phyloP scores from a whole-genome alignment of 2,329 filamentous ascomycete species.

The Tolypocladium ovalisporum region DNA sequence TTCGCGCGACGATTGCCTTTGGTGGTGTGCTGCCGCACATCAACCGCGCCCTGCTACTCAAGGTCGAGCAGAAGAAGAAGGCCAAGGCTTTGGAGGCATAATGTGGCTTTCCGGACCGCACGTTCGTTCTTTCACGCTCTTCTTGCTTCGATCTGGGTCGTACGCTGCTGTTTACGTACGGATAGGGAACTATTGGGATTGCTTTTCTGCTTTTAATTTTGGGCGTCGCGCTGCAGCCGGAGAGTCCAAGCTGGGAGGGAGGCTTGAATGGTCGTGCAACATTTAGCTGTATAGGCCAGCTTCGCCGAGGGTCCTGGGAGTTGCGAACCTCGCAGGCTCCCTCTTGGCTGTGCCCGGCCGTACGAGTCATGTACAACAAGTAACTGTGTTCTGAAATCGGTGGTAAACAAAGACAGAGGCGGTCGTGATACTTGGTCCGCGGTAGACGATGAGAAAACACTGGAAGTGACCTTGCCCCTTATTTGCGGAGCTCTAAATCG shows the following conservation, averaged over 20 bases:
- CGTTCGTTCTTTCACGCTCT: constrained; percentile 8
- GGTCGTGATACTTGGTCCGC: neutral
- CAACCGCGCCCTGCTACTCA: constrained; percentile 90
- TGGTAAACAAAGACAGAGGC: neutral
- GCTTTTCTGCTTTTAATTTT: neutral
- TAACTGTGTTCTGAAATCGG: neutral
- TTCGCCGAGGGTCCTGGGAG: neutral
- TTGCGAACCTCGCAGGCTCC: neutral
- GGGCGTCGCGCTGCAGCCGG: neutral
- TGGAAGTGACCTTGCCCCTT: neutral
- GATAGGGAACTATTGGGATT: constrained; percentile 2
- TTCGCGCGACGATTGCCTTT: constrained; percentile 94
- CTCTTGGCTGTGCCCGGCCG: neutral
- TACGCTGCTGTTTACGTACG: neutral
- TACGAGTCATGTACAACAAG: neutral
- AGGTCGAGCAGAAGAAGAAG: constrained; percentile 98
- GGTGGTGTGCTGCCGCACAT: constrained; percentile 98
- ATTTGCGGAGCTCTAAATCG: neutral
- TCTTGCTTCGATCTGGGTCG: constrained; percentile 1
- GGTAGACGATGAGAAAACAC: neutral
- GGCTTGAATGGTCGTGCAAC: neutral
- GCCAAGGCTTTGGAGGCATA: constrained; percentile 41
- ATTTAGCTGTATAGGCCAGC: neutral
- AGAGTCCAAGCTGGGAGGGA: neutral
- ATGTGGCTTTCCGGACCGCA: constrained; percentile 2